Evolutionary conservation across 1,284 basidiomycete genomes (phyloP), one percentile per base, ranked within the genome.

Genomic region (Vanrija humicola): DNA sequence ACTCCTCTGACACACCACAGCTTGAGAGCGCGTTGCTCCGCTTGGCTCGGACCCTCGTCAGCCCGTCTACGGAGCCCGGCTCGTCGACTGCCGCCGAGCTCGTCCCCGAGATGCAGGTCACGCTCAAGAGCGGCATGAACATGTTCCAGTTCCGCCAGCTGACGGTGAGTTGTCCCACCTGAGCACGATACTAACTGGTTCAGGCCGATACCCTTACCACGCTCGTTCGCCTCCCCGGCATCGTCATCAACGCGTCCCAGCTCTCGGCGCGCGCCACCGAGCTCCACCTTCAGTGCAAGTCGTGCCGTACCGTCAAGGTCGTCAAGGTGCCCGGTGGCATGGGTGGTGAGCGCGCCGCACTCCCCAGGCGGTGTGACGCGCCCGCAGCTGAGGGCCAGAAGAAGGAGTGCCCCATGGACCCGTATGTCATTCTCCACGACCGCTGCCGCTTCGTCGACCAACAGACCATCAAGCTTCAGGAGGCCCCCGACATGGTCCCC

Each of bases 401-500:
- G 70, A 96, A 96, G 65, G 88, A 92, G 56, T 99, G 96, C 70
- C 92, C 93, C 0, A 78, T 97, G 52, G 96, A 99, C 72, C 96
- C 96, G 0, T 99, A 93, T 77, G 82, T 95, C 46, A 96, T 99
- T 67, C 81, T 98, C 12, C 96, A 99, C 76, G 89, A 93, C 52
- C 90, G 92, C 75, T 98, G 92, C 50, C 80, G 83, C 5, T 99
- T 98, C 73, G 88, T 95, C 26, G 96, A 99, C 73, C 90, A 94
- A 67, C 96, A 99, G 77, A 90, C 86, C 7, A 82, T 99, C 67
- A 99, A 99, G 76, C 82, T 99, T 15, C 96, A 99, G 76, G 96
- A 99, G 78, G 94, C 95, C 7, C 96, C 96, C 0, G 96, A 99
- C 74, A 97, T 98, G 92, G 96, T 99, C 0, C 96, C 96, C 3